Conservation (phyloP, 2,329 filamentous ascomycete genomes). For the Botrytis tulipae region DNA sequence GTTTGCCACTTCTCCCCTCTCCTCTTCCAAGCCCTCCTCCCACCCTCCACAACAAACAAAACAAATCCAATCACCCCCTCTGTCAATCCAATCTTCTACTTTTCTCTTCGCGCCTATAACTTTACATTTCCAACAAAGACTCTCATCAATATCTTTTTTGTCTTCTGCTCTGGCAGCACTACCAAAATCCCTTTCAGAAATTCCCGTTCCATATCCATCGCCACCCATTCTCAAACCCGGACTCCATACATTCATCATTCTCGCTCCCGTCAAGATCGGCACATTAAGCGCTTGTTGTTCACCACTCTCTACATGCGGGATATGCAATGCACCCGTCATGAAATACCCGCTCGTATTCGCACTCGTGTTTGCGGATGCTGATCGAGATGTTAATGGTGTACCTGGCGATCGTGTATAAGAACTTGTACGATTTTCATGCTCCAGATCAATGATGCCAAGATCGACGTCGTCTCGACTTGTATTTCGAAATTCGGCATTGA, state of each 20-base stretch:
- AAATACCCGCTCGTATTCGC: not conserved
- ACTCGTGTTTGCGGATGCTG: not conserved
- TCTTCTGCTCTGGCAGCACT: not conserved
- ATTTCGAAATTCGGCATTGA: not conserved
- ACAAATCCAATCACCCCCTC: constrained; percentile 26
- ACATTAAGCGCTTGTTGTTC: not conserved
- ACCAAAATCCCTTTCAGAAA: not conserved
- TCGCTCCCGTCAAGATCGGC: constrained; percentile 16
- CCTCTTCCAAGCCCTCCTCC: constrained; percentile 24
- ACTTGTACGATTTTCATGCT: not conserved
- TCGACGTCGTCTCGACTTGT: not conserved
- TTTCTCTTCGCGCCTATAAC: constrained; percentile 28
- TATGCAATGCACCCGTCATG: constrained; percentile 6
- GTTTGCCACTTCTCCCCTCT: not conserved
- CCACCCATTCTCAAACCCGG: not conserved
- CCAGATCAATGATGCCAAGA: constrained; percentile 15
- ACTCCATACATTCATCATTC: not conserved
- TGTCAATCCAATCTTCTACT: constrained; percentile 29
- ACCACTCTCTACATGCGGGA: not conserved
- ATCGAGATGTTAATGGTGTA: not conserved
- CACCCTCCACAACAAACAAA: constrained; percentile 34
- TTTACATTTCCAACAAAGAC: constrained; percentile 34
- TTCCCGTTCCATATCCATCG: not conserved
- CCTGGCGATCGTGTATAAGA: not conserved
- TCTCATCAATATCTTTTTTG: not conserved